phyloP scores from a whole-genome alignment of 805 yeast species.

The Ascoidea asiatica region DNA sequence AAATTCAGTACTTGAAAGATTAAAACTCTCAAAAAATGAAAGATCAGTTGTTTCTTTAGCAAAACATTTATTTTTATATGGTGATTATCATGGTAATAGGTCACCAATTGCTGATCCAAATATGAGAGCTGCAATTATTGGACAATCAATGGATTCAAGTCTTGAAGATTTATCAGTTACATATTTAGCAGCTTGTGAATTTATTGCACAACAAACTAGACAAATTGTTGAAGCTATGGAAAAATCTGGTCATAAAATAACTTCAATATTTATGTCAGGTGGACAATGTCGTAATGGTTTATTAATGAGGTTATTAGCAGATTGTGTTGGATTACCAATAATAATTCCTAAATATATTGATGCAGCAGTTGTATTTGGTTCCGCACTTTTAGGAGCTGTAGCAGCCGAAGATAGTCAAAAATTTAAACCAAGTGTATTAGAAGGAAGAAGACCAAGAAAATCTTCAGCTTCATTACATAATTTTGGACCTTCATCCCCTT shows the following conservation, averaged over 20 bases:
- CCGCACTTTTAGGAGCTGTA: slow-evolving; percentile 89
- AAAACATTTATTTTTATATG: slow-evolving; percentile 80
- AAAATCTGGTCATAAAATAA: slow-evolving; percentile 61
- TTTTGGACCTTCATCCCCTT: slow-evolving; percentile 41
- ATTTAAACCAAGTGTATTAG: slow-evolving; percentile 3
- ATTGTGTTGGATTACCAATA: slow-evolving; percentile 84
- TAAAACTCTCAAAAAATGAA: slow-evolving; percentile 40
- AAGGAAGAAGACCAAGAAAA: slow-evolving; percentile 18
- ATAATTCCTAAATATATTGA: slow-evolving; percentile 91
- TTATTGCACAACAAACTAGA: slow-evolving; percentile 93
- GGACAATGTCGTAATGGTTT: slow-evolving; percentile 93
- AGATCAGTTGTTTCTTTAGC: slow-evolving; percentile 74
- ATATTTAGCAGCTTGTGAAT: slow-evolving; percentile 91
- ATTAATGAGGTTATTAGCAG: slow-evolving; percentile 80
- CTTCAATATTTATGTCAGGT: slow-evolving; percentile 79
- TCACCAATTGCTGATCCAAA: slow-evolving; percentile 94
- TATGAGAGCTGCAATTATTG: slow-evolving; percentile 88
- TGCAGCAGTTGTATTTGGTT: slow-evolving; percentile 93
- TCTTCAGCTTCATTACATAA: slow-evolving; percentile 11
- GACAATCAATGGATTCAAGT: slow-evolving; percentile 83
- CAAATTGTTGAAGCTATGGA: slow-evolving; percentile 86
- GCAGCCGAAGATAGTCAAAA: slow-evolving; percentile 55
- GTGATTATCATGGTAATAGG: slow-evolving; percentile 93
- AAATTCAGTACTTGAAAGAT: slow-evolving; percentile 57
- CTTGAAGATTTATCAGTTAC: slow-evolving; percentile 74